Conservation (phyloP, 1,284 basidiomycete genomes). For the Sporisorium scitamineum region DNA sequence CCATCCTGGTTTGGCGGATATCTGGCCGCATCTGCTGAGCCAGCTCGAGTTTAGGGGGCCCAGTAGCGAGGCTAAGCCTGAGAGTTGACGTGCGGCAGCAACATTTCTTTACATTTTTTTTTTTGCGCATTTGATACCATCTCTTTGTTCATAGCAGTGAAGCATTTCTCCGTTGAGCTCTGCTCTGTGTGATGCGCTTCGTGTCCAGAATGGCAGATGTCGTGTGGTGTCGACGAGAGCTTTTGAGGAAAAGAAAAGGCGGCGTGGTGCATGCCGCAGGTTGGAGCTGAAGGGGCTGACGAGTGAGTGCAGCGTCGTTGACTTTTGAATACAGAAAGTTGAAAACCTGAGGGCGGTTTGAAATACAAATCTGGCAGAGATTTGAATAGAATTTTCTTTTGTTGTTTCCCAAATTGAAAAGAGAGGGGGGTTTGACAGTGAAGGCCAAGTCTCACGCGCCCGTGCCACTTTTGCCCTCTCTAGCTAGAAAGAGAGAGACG, state of each 20-base stretch:
- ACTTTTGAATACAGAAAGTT: neutral
- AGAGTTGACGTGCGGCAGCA: neutral
- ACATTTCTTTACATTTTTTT: too few species aligned
- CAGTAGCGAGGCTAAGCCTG: slow-evolving; percentile 1
- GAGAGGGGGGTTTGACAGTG: neutral
- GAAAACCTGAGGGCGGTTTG: neutral
- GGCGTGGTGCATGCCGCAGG: too few species aligned
- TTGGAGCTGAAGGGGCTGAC: neutral
- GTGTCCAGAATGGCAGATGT: neutral
- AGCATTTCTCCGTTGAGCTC: neutral
- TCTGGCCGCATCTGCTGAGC: slow-evolving; percentile 59
- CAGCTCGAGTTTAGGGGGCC: slow-evolving; percentile 54
- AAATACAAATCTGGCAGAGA: neutral
- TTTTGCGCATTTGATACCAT: neutral
- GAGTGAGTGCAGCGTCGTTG: neutral
- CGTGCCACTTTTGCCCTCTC: neutral
- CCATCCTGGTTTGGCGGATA: slow-evolving; percentile 60
- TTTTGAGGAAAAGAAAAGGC: neutral
- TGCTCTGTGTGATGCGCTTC: neutral
- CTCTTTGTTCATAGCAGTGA: neutral
- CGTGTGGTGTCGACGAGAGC: neutral
- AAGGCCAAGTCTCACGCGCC: neutral
- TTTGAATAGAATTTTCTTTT: neutral
- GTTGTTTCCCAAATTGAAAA: neutral
- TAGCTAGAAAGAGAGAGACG: neutral